phyloP scores from a whole-genome alignment of 352 stramenopile species.

The Pythium apleroticum region DNA sequence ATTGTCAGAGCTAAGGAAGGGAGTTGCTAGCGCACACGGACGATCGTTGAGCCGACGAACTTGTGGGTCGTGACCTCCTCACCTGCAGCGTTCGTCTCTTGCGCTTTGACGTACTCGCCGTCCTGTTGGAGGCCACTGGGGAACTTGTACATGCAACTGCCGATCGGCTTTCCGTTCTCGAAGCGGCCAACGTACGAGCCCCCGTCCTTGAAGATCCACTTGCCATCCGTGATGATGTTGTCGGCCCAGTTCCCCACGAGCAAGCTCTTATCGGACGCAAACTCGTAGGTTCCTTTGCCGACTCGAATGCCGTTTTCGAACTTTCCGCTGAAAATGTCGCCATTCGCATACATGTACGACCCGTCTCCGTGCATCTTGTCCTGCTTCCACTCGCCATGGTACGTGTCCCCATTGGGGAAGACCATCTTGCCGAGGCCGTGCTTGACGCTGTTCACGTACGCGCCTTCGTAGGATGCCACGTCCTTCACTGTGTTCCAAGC shows the following conservation, averaged over 20 bases:
- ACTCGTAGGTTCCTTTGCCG: constrained; percentile 91
- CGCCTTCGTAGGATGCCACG: constrained; percentile 81
- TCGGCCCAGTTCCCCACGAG: constrained; percentile 87
- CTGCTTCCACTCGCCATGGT: constrained; percentile 87
- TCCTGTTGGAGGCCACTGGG: constrained; percentile 81
- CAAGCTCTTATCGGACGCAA: constrained; percentile 72
- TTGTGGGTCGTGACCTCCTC: constrained; percentile 61
- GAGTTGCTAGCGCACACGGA: constrained; percentile 58
- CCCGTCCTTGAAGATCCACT: constrained; percentile 91
- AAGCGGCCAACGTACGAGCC: constrained; percentile 85
- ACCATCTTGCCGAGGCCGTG: constrained; percentile 90
- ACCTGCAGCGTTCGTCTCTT: constrained; percentile 41
- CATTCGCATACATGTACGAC: constrained; percentile 90
- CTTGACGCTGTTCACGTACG: constrained; percentile 85
- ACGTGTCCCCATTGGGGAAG: constrained; percentile 89
- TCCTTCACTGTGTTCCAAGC: constrained; percentile 45
- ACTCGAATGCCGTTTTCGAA: constrained; percentile 82
- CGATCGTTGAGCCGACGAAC: constrained; percentile 66
- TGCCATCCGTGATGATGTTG: constrained; percentile 85
- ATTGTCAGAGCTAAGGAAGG: background rate
- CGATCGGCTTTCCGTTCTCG: constrained; percentile 84
- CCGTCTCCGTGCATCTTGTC: constrained; percentile 89
- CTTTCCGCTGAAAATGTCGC: constrained; percentile 89
- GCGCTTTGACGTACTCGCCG: constrained; percentile 76
- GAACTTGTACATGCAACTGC: constrained; percentile 88